These are phyloP conservation scores for Angomonas desouzai DNA, from an alignment of 208 protist species.

Conservation along the genomic window DNA sequence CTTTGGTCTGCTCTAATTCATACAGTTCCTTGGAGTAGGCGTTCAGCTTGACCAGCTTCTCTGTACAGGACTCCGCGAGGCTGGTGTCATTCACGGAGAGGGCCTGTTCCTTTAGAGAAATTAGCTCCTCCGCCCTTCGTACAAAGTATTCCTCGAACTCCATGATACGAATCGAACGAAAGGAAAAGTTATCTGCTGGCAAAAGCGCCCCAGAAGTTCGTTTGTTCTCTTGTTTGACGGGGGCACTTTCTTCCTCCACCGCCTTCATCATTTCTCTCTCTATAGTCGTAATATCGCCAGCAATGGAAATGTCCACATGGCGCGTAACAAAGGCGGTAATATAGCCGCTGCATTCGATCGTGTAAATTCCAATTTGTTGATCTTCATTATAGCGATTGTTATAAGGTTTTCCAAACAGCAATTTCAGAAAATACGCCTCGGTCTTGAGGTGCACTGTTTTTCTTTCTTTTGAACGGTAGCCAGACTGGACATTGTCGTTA, in stretches of 20 bases:
- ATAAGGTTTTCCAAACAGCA: slow-evolving; percentile 75
- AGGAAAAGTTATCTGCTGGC: slow-evolving; percentile 13
- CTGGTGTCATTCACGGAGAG: slow-evolving; percentile 65
- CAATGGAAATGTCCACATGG: slow-evolving; percentile 22
- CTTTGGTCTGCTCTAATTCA: slow-evolving; percentile 82
- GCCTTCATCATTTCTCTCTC: background rate
- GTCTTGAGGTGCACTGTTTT: slow-evolving; percentile 88
- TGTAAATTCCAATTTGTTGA: slow-evolving; percentile 82
- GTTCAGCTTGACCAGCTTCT: slow-evolving; percentile 74
- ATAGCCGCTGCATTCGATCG: slow-evolving; percentile 71
- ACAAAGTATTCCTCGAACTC: slow-evolving; percentile 88
- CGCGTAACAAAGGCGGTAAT: slow-evolving; percentile 16
- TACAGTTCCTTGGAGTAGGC: slow-evolving; percentile 58
- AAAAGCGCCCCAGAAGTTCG: background rate
- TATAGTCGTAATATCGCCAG: slow-evolving; percentile 11
- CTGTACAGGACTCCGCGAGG: slow-evolving; percentile 51
- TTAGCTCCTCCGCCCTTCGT: slow-evolving; percentile 69
- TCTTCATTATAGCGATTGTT: slow-evolving; percentile 62
- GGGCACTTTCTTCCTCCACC: background rate
- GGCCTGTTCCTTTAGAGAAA: slow-evolving; percentile 77
- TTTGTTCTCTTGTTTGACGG: background rate
- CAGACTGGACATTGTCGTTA: slow-evolving; percentile 72
- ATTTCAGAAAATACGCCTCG: slow-evolving; percentile 83
- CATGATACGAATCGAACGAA: slow-evolving; percentile 75
- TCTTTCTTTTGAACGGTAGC: slow-evolving; percentile 78